A percentile compares a stretch with the other conserved stretches of the same genome.
phyloP scores from a whole-genome alignment of 1,139 yeast genomes.

The Diutina siamensis region DNA sequence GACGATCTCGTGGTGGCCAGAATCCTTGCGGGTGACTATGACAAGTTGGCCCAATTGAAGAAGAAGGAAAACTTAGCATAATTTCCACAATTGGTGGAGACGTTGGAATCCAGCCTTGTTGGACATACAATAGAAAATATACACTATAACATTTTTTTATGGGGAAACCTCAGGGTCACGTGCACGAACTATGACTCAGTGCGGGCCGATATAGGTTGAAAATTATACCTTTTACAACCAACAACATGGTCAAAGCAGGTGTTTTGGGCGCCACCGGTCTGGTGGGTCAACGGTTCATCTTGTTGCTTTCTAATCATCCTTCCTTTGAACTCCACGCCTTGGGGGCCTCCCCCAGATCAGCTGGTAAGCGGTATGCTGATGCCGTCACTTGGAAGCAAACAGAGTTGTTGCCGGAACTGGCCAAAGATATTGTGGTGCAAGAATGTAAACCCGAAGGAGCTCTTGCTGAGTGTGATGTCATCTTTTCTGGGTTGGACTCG shows the following conservation, averaged over 20 bases:
- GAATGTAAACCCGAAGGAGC: conserved; percentile 65
- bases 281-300: conserved; percentile 92
- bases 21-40: conserved; percentile 78
- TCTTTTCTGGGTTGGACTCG: conserved; percentile 89
- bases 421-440: conserved; percentile 50
- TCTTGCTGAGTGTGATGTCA: conserved; percentile 85
- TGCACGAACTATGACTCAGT: conserved; percentile 1
- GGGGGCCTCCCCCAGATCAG: conserved; percentile 92
- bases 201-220: neutral
- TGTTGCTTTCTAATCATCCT: conserved; percentile 77
- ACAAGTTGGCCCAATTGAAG: conserved; percentile 61
- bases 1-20: conserved; percentile 76
- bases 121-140: neutral
- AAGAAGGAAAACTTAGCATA: conserved; percentile 20
- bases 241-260: conserved; percentile 42
- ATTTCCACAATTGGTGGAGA: neutral
- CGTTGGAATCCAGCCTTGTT: neutral
- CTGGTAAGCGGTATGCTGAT: conserved; percentile 75
- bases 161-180: neutral
- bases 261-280: conserved; percentile 97
- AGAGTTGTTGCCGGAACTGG: conserved; percentile 59
- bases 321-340: conserved; percentile 74
- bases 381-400: conserved; percentile 97
- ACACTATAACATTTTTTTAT: neutral
- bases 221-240: neutral